phyloP scores from a whole-genome alignment of 139 green algal species.

The Micractinium conductrix region DNA sequence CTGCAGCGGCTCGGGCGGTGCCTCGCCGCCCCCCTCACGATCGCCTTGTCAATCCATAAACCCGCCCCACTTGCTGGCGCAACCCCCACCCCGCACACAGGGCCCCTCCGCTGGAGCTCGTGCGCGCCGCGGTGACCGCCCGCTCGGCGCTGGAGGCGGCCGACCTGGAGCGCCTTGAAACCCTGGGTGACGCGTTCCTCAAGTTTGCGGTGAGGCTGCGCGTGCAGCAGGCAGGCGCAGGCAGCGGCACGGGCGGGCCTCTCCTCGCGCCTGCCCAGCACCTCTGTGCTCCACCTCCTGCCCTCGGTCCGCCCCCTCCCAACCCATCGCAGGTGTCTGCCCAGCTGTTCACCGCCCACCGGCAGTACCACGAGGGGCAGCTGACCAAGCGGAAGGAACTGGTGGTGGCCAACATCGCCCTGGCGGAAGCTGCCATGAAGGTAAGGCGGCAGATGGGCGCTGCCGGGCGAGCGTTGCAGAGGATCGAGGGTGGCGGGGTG shows the following conservation, averaged over 20 bases:
- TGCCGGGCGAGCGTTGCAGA: background rate
- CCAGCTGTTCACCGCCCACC: slow-evolving; percentile 37
- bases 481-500: too few species aligned
- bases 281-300: too few species aligned
- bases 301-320: too few species aligned
- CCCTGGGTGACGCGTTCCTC: slow-evolving; percentile 55
- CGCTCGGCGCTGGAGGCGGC: slow-evolving; percentile 30
- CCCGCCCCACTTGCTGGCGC: too few species aligned
- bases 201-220: slow-evolving; percentile 52
- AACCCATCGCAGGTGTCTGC: slow-evolving; percentile 12
- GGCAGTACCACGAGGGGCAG: slow-evolving; percentile 53
- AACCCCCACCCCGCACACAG: background rate
- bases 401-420: slow-evolving; percentile 50
- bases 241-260: too few species aligned
- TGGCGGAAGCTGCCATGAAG: slow-evolving; percentile 25
- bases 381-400: slow-evolving; percentile 53
- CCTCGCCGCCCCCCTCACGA: background rate
- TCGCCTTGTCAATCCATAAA: background rate
- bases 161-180: slow-evolving; percentile 52
- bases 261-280: too few species aligned
- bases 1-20: background rate
- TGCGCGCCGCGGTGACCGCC: slow-evolving; percentile 51
- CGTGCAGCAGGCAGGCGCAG: too few species aligned
- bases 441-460: too few species aligned
- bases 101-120: slow-evolving; percentile 25